Percentiles rank a stretch among this genome's conserved stretches.
phyloP scores from a whole-genome alignment of 2,329 filamentous ascomycete species.

The Plenodomus biglobosus region DNA sequence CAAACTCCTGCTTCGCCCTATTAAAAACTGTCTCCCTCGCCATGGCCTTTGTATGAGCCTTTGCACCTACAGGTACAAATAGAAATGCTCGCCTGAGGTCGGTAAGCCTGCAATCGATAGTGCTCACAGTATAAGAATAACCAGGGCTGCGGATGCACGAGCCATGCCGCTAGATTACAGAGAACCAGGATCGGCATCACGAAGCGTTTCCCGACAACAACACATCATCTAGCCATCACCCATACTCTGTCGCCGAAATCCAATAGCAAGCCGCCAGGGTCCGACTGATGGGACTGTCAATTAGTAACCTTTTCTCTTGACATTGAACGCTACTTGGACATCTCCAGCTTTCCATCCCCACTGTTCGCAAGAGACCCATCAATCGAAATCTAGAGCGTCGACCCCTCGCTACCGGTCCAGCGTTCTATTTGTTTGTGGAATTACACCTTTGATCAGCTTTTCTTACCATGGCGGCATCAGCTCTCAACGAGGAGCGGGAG shows the following conservation, averaged over 20 bases:
- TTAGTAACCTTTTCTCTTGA: too few species aligned
- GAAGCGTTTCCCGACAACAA: neutral
- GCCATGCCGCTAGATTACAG: neutral
- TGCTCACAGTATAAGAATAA: neutral
- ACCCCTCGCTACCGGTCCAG: too few species aligned
- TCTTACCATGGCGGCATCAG: conserved; percentile 33
- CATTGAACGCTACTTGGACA: too few species aligned
- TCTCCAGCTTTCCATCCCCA: too few species aligned
- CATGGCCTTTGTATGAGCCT: too few species aligned
- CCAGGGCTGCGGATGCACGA: neutral
- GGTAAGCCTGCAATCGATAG: neutral
- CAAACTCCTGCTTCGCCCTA: too few species aligned
- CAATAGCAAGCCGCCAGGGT: too few species aligned
- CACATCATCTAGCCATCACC: too few species aligned
- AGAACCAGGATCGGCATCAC: neutral
- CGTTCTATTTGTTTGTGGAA: too few species aligned
- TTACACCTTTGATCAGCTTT: neutral
- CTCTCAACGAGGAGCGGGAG: conserved; percentile 71
- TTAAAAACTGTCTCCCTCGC: too few species aligned
- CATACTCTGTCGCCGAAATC: too few species aligned
- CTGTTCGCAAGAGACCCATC: neutral
- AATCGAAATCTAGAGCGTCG: neutral
- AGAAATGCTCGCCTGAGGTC: neutral
- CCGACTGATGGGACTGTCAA: too few species aligned
- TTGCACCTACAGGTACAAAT: neutral